Evolutionary conservation across 225 moss, liverwort and hornwort species (phyloP).

Genomic region (Physcomitrium patens): DNA sequence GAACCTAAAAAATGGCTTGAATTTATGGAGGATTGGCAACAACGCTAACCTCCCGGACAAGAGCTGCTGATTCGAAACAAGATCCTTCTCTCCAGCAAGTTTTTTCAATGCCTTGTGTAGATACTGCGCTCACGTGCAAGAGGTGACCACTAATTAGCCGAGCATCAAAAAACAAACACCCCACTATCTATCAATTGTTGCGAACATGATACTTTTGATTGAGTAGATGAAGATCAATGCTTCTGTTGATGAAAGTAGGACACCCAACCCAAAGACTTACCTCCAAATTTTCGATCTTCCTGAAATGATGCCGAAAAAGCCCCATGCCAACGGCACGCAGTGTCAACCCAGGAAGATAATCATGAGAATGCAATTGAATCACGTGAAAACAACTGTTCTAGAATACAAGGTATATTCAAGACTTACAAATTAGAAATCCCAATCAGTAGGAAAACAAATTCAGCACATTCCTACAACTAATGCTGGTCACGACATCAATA

Average conservation of each 20-base stretch:
- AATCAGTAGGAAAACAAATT: no score
- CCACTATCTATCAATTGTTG: no score
- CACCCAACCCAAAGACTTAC: constrained; percentile 11
- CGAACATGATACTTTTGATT: no score
- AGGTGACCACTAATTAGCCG: not conserved
- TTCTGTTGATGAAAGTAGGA: not conserved
- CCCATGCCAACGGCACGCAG: constrained; percentile 2
- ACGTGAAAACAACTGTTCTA: not conserved
- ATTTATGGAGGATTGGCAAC: not conserved
- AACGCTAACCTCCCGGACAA: constrained; percentile 49
- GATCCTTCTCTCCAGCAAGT: constrained; percentile 58
- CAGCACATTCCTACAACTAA: not conserved
- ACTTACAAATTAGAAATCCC: no score
- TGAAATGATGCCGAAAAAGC: constrained; percentile 27
- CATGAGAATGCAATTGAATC: constrained; percentile 15
- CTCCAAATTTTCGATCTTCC: constrained; percentile 60
- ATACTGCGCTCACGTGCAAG: constrained; percentile 34
- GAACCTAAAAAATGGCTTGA: no score
- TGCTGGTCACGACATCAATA: not conserved
- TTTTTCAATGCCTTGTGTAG: constrained; percentile 61
- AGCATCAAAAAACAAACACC: not conserved
- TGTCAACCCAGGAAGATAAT: not conserved
- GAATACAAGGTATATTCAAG: no score
- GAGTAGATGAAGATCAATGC: no score
- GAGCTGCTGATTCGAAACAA: constrained; percentile 40